Evolutionary conservation across 2,329 filamentous ascomycete genomes (phyloP).

Genomic region (Aspergillus sp.): DNA sequence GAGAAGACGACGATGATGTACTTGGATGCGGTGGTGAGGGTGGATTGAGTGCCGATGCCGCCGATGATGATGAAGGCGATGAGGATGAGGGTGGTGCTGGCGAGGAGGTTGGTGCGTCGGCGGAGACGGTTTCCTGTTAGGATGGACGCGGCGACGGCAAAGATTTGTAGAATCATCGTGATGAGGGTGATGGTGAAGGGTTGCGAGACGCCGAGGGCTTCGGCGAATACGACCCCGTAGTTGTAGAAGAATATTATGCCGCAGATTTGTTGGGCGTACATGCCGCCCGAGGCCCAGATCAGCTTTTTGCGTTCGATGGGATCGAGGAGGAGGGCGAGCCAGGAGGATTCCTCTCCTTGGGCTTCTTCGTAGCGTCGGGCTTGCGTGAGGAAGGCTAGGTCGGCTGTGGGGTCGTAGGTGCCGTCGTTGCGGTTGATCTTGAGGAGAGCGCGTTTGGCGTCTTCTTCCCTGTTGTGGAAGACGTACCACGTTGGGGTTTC

Average conservation of each 20-base stretch:
- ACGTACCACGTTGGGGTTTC: constrained; percentile 38
- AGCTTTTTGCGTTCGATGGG: constrained; percentile 52
- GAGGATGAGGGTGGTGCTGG: constrained; percentile 44
- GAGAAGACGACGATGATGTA: constrained; percentile 43
- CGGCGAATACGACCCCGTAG: constrained; percentile 48
- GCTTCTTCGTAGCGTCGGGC: constrained; percentile 26
- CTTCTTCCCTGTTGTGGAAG: constrained; percentile 27
- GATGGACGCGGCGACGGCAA: constrained; percentile 45
- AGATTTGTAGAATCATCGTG: constrained; percentile 48
- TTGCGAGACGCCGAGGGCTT: constrained; percentile 46
- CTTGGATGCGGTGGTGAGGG: constrained; percentile 19
- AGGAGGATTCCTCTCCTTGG: constrained; percentile 36
- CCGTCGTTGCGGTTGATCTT: constrained; percentile 37
- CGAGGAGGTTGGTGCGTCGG: constrained; percentile 42
- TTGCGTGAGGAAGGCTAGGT: constrained; percentile 28
- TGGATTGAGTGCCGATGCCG: constrained; percentile 39
- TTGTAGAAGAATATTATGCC: constrained; percentile 53
- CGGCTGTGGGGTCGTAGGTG: constrained; percentile 32
- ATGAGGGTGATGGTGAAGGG: constrained; percentile 49
- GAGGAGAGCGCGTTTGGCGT: constrained; percentile 36
- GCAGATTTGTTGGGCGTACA: constrained; percentile 54
- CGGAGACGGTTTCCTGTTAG: constrained; percentile 46
- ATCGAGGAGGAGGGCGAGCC: constrained; percentile 46
- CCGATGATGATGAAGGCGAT: constrained; percentile 47
- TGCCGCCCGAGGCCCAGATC: constrained; percentile 47